Conservation (phyloP, 2,329 filamentous ascomycete species). For the Neophaeococcomyces mojaviensis region DNA sequence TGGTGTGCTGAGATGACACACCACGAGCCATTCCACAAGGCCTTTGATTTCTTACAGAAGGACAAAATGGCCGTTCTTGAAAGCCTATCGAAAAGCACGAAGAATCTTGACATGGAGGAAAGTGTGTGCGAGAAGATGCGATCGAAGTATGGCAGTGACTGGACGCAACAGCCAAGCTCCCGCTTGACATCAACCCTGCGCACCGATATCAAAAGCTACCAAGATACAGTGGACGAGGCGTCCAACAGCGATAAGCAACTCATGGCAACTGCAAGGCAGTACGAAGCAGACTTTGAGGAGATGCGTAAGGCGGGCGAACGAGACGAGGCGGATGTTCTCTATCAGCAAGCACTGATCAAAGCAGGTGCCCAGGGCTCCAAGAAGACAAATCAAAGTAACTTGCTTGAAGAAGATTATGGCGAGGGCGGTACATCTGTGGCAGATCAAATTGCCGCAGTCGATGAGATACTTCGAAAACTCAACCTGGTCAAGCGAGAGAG, state of each 20-base stretch:
- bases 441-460: slow-evolving; percentile 82
- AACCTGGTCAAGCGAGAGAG: slow-evolving; percentile 88
- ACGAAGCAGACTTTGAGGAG: slow-evolving; percentile 84
- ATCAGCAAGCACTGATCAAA: slow-evolving; percentile 78
- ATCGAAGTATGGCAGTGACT: slow-evolving; percentile 89
- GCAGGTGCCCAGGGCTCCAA: slow-evolving; percentile 58
- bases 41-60: slow-evolving; percentile 69
- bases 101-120: slow-evolving; percentile 93
- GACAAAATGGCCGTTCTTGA: slow-evolving; percentile 69
- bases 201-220: slow-evolving; percentile 79
- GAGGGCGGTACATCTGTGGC: slow-evolving; percentile 72
- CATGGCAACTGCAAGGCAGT: slow-evolving; percentile 73
- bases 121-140: slow-evolving; percentile 99
- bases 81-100: slow-evolving; percentile 69
- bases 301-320: slow-evolving; percentile 85
- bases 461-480: slow-evolving; percentile 83
- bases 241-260: slow-evolving; percentile 78
- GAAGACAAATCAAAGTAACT: slow-evolving; percentile 58
- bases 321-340: slow-evolving; percentile 79
- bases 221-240: slow-evolving; percentile 82
- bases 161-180: slow-evolving; percentile 94
- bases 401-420: slow-evolving; percentile 87
- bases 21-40: slow-evolving; percentile 68
- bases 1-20: slow-evolving; percentile 93
- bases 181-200: slow-evolving; percentile 80